These are phyloP conservation scores for Syzygium jambos DNA, from an alignment of 345 rosid genomes.

Conservation along the genomic window DNA sequence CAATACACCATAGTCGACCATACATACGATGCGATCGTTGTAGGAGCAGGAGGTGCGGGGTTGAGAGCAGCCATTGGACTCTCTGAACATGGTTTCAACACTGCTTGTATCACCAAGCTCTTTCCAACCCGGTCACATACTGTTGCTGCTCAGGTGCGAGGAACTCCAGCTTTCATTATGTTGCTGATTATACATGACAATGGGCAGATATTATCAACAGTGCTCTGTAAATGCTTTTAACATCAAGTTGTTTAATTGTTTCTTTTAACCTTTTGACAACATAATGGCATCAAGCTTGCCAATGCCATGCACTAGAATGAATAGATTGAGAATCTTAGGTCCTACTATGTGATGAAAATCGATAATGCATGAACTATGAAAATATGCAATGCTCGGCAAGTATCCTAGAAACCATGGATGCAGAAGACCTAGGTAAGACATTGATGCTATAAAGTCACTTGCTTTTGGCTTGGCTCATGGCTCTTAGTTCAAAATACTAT, in stretches of 20 bases:
- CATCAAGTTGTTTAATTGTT: not conserved
- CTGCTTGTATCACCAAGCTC: constrained; percentile 98
- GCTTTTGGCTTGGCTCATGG: not conserved
- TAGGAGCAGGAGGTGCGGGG: constrained; percentile 99
- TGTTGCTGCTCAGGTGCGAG: constrained; percentile 90
- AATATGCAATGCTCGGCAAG: not conserved
- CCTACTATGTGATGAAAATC: not conserved
- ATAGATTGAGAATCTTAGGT: not conserved
- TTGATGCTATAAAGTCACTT: not conserved
- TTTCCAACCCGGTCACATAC: constrained; percentile 97
- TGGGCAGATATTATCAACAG: not conserved
- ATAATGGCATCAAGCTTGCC: not conserved
- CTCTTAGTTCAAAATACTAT: not conserved
- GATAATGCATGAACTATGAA: not conserved
- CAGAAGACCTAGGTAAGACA: not conserved
- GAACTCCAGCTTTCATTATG: not conserved
- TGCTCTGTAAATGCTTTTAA: not conserved
- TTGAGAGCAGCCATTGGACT: constrained; percentile 95
- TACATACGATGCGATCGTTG: constrained; percentile 89
- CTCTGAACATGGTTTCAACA: constrained; percentile 98
- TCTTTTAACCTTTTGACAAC: not conserved
- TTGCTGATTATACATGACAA: not conserved
- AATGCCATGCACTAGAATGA: not conserved
- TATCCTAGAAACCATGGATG: not conserved
- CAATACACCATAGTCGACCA: constrained; percentile 87